Evolutionary conservation across 441 rosid species (phyloP).

Genomic region (Heliophila coronopifolia): DNA sequence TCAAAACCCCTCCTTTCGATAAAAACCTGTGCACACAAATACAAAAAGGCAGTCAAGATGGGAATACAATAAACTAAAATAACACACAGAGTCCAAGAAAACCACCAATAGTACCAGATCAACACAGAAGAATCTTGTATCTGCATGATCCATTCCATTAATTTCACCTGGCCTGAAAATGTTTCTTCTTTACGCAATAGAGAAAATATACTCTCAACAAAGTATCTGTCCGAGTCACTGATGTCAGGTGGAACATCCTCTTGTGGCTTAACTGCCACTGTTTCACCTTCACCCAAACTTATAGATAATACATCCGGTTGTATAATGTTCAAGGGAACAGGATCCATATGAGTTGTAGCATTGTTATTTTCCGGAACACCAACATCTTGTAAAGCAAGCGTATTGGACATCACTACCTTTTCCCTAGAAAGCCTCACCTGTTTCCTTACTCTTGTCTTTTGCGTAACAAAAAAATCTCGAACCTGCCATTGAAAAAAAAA

Average conservation of each 20-base stretch:
- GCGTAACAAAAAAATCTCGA: conserved; percentile 80
- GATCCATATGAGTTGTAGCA: conserved; percentile 36
- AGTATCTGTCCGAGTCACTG: conserved; percentile 58
- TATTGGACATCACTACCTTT: conserved; percentile 44
- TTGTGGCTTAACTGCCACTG: conserved; percentile 44
- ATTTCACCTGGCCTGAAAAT: conserved; percentile 82
- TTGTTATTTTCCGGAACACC: conserved; percentile 34
- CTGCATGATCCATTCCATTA: conserved; percentile 88
- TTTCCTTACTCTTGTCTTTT: conserved; percentile 80
- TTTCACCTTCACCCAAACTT: conserved; percentile 45
- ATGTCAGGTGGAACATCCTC: conserved; percentile 51
- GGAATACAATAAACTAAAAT: neutral
- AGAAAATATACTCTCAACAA: conserved; percentile 62
- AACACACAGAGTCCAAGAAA: conserved; percentile 14
- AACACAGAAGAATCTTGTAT: conserved; percentile 68
- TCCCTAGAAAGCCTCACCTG: conserved; percentile 73
- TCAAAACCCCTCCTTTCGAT: conserved; percentile 83
- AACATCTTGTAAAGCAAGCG: conserved; percentile 25
- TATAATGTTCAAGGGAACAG: conserved; percentile 41
- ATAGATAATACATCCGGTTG: conserved; percentile 36
- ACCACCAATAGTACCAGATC: conserved; percentile 49
- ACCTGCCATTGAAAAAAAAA: conserved; percentile 41
- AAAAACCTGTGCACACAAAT: conserved; percentile 62
- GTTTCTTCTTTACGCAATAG: conserved; percentile 75
- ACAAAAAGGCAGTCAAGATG: conserved; percentile 5